Base-by-base conservation (phyloP, 2,329 filamentous ascomycete genomes). In the Scedosporium boydii region DNA sequence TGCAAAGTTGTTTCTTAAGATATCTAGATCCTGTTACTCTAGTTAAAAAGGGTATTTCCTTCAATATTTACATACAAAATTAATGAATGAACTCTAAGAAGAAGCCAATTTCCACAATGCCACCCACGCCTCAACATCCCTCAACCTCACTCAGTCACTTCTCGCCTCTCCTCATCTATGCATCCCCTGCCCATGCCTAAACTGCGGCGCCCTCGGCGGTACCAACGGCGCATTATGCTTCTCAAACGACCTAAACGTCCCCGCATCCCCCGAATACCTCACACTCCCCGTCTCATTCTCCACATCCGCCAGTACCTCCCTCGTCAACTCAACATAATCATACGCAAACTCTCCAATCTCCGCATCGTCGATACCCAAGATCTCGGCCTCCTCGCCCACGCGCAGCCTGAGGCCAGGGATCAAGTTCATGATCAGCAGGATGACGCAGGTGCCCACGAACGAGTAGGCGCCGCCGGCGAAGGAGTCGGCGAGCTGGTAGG, bases 311-410 rank as follows among this genome's bases (percentile, higher is more conserved):
- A 80, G 70, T 46, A 81, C 77, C 68, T 81, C 79, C 42, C 90
- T 81, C 21, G 84, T 88, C 66, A 95, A 80, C 79, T 96, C 91
- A 67, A 96, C 90, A 69, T 96, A 96, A 74, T 96, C 92, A 73
- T 96, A 96, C n/a, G 91, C 92, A 72, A 95, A 96, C 77, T 96
- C 92, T 72, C 92, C 92, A 70, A 96, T 90, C 75, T 96, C 91
- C 26, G 89, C 87, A 69, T 96, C 92, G 69, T 96, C 91, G 64
- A 96, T 92, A 67, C 91, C 91, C 51, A 91, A 78, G 60, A 92
- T 86, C 74, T 96, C 91, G 44, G 90, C 88, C 66, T 95, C 88
- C 68, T 91, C 87, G 14, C 78, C 81, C 0, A 87, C 87, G 59
- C 91, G 89, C 55, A 96, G 85, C 63, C 84, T 84, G 46, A 96